These are phyloP conservation scores for Aquanectria penicillioides DNA, from an alignment of 2,329 filamentous ascomycete genomes.

Conservation along the genomic window DNA sequence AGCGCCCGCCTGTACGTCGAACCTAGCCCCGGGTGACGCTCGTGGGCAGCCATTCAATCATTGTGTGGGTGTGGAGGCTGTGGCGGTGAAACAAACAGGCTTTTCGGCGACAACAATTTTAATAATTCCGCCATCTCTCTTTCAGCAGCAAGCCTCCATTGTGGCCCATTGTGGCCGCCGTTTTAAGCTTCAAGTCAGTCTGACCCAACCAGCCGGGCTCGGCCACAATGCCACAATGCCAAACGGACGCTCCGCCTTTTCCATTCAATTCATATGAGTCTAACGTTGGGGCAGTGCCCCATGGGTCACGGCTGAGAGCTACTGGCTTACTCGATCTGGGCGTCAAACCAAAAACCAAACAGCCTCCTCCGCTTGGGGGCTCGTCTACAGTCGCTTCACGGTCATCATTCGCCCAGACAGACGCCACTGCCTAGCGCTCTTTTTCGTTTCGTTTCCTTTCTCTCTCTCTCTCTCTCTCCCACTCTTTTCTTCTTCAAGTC, in stretches of 20 bases:
- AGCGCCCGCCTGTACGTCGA: constrained; percentile 24
- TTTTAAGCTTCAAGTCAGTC: constrained; percentile 6
- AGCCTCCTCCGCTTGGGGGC: constrained; percentile 23
- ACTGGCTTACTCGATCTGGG: not conserved
- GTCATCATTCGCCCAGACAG: constrained; percentile 33
- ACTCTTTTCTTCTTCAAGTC: constrained; percentile 13
- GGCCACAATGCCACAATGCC: too few species aligned
- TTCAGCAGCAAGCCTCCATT: not conserved
- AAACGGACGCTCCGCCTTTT: not conserved
- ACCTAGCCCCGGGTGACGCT: constrained; percentile 4
- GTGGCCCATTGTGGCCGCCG: too few species aligned
- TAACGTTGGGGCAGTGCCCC: not conserved
- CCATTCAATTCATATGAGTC: not conserved
- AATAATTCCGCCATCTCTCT: not conserved
- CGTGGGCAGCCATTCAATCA: too few species aligned
- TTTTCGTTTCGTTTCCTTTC: not conserved
- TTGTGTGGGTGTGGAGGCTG: constrained; percentile 8
- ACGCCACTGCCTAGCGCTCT: constrained; percentile 32
- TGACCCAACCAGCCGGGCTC: not conserved
- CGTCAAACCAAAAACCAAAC: not conserved
- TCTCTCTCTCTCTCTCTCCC: too few species aligned
- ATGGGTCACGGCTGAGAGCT: too few species aligned
- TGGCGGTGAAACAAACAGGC: constrained; percentile 25
- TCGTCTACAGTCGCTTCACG: constrained; percentile 19
- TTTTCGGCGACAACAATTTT: constrained; percentile 1